Evolutionary conservation across 2,329 filamentous ascomycete species (phyloP).

Genomic region (Aspergillus pseudonomiae): DNA sequence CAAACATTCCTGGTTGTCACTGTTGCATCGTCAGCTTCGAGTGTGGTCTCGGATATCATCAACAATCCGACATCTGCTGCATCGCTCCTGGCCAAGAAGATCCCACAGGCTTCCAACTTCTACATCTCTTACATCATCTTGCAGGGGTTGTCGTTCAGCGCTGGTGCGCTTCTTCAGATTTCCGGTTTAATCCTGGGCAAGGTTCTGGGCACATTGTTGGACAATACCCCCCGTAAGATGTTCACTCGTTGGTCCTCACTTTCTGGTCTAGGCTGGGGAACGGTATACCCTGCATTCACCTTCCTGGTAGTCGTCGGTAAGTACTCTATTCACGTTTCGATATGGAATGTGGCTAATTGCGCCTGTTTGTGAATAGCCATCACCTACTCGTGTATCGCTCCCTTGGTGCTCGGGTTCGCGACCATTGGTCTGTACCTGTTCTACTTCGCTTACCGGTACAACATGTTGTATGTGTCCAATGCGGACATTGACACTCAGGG

Average conservation of each 20-base stretch:
- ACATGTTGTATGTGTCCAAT: conserved; percentile 84
- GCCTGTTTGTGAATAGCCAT: conserved; percentile 60
- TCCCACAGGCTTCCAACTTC: conserved; percentile 88
- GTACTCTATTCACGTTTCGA: conserved; percentile 28
- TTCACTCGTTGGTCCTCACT: conserved; percentile 77
- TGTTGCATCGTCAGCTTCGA: conserved; percentile 76
- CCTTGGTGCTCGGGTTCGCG: conserved; percentile 80
- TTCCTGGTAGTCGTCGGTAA: conserved; percentile 78
- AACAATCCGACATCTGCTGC: conserved; percentile 65
- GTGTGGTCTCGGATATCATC: conserved; percentile 66
- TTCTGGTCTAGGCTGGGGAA: conserved; percentile 79
- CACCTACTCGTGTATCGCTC: conserved; percentile 83
- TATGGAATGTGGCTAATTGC: background rate
- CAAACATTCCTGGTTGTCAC: conserved; percentile 92
- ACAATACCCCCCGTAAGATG: conserved; percentile 77
- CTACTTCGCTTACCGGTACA: conserved; percentile 88
- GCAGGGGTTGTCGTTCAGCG: conserved; percentile 80
- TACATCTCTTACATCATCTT: conserved; percentile 95
- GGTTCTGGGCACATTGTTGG: conserved; percentile 72
- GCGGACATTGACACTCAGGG: conserved; percentile 84
- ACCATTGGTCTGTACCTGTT: conserved; percentile 77
- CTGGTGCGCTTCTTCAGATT: conserved; percentile 73
- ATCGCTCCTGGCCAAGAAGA: conserved; percentile 67
- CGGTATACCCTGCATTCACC: conserved; percentile 77
- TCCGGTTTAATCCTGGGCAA: conserved; percentile 73